Evolutionary conservation across 116 monocot species (phyloP).

Genomic region (Papilionanthe hybrid): DNA sequence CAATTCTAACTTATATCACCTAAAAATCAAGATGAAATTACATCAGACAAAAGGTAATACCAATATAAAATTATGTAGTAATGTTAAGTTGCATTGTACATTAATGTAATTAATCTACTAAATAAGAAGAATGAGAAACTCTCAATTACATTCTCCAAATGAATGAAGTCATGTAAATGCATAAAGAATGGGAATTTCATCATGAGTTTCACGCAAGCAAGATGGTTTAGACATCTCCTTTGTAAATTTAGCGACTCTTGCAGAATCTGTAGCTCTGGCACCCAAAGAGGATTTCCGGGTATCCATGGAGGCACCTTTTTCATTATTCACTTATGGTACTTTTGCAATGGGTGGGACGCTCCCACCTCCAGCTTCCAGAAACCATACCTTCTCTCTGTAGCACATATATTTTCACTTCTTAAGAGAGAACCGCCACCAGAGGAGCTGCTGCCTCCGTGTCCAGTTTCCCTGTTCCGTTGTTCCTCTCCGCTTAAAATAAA

Average conservation of each 20-base stretch:
- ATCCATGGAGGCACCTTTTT: constrained; percentile 30
- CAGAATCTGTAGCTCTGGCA: constrained; percentile 87
- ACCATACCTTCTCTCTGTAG: constrained; percentile 44
- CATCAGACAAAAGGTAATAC: neutral
- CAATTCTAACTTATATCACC: neutral
- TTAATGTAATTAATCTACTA: neutral
- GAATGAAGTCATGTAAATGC: neutral
- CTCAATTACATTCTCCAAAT: neutral
- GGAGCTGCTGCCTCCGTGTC: too few relatives aligned
- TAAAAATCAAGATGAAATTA: constrained; percentile 1
- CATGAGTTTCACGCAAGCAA: neutral
- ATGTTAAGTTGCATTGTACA: neutral
- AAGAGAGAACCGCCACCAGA: too few relatives aligned
- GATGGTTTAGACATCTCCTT: constrained; percentile 73
- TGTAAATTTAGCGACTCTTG: constrained; percentile 76
- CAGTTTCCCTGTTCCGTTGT: too few relatives aligned
- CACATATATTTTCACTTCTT: neutral
- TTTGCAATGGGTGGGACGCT: constrained; percentile 27
- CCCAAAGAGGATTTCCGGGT: constrained; percentile 46
- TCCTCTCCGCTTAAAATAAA: too few relatives aligned
- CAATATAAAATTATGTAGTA: neutral
- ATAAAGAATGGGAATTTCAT: neutral
- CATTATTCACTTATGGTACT: constrained; percentile 27
- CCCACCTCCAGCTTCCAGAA: constrained; percentile 29
- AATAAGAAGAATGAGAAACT: neutral